Evolutionary conservation across 345 rosid species (phyloP), one percentile per base, ranked within the genome.

Genomic region (Salix suchowensis): DNA sequence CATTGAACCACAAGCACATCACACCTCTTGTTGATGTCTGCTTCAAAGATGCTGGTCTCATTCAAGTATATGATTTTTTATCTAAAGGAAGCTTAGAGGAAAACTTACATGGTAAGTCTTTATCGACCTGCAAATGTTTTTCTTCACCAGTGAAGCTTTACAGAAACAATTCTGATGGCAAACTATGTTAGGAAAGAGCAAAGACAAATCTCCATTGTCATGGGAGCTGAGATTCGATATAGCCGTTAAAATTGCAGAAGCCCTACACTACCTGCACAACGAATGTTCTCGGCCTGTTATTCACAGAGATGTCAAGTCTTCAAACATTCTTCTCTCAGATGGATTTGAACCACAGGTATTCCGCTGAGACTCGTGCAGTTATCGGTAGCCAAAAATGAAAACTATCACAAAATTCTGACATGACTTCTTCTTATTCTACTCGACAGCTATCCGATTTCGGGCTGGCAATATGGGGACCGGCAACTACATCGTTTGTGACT

Each of bases 281-380:
- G 88, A 87, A 81, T 84, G 86, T 84, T 80, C 92, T 65, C 88
- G 71, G 68, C 94, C 94, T 9, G 91, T 93, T n/a, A 89, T 96
- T 73, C 99, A 96, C 28, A 87, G 98, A 74, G 99, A 96, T 80
- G 86, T 93, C 81, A 96, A 96, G 82, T 90, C 97, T 68, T 91
- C 98, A 0, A 96, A 96, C 83, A 90, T 96, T 79, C 99, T 96
- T 81, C 88, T 96, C 24, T 86, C 96, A 1, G 86, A 91, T 83
- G 85, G 55, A 8, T 91, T 87, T 26, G 88, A 91, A 76, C 90
- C 99, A 6, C 88, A 91, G 97, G 98, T 94, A 86, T 28, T 36
- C n/a, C 55, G 19, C 52, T 42, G 13, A 75, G 61, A 55, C 26
- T 10, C 37, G 19, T 6, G 67, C 26, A 30, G 19, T 55, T 58